Base-by-base conservation (phyloP, 345 rosid genomes). In the Tarenaya hassleriana region DNA sequence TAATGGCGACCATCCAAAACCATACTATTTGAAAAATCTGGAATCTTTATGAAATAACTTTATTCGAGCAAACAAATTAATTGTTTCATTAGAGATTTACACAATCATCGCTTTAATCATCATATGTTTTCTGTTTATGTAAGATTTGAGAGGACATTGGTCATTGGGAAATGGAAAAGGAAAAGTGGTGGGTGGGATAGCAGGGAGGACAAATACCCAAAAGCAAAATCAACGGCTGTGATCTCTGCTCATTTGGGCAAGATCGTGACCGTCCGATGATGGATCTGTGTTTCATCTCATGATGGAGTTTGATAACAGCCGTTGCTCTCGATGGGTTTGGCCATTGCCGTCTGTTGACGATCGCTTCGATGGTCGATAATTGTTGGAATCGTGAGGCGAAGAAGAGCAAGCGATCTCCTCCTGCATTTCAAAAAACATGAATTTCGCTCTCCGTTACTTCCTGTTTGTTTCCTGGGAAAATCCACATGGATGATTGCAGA, bases 371-470 rank as follows among this genome's bases (percentile, higher is more conserved):
- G 74, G 72, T 44, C 72, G 52, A 42, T 41, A 45, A 0, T 61
- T 64, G 24, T 51, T 47, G 7, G 69, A 55, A 34, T 66, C 84
- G 15, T 56, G 72, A 29, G 66, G 61, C 3, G 74, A 73, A 8
- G 70, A 67, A 52, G 29, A 24, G 49, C 73, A 65, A 13, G 64
- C 79, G 32, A 64, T 59, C 14, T 77, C 79, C 42, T 73, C 79
- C 88, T 81, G 72, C 73, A 63, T 56, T 66, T 34, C 1, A 9
- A 8, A 9, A 18, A 50, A 35, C 40, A 16, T 27, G 15, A 1
- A 0, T 33, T 32, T 8, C 31, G n/a, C 32, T 24, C 16, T 20
- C 15, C 21, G 58, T 5, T 47, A 49, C 0, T 15, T 14, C 21
- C 13, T 64, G 43, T 41, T 34, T 46, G 45, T 47, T 35, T 44